Conservation (phyloP, 306 rosid genomes). For the Quillaja saponaria region DNA sequence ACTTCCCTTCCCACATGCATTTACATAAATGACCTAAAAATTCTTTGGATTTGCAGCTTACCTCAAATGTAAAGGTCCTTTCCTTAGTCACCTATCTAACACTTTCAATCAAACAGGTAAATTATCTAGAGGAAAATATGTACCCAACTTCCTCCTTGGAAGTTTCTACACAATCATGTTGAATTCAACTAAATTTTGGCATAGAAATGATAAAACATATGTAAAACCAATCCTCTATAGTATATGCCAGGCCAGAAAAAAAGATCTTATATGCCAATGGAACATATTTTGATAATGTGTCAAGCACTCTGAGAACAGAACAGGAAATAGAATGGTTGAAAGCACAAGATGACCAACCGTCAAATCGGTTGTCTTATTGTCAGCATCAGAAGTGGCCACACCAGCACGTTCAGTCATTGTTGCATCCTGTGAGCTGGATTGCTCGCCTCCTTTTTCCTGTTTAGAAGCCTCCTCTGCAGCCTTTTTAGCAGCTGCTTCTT, state of each 20-base stretch:
- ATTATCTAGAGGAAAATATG: too few species aligned
- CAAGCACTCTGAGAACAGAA: background rate
- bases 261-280: background rate
- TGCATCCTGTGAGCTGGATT: conserved; percentile 79
- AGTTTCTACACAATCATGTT: too few species aligned
- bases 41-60: too few species aligned
- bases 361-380: conserved; percentile 68
- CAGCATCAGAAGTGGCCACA: conserved; percentile 61
- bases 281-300: background rate
- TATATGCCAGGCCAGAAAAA: background rate
- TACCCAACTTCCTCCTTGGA: too few species aligned
- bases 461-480: conserved; percentile 85
- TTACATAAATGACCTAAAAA: too few species aligned
- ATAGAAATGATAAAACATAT: too few species aligned
- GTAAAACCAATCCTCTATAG: too few species aligned
- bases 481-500: conserved; percentile 98
- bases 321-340: background rate
- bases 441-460: conserved; percentile 76
- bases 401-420: conserved; percentile 75
- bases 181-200: too few species aligned
- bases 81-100: too few species aligned
- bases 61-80: too few species aligned
- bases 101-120: too few species aligned
- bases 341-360: conserved; percentile 37
- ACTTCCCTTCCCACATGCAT: too few species aligned